Evolutionary conservation across 2,329 filamentous ascomycete genomes (phyloP), one percentile per base, ranked within the genome.

Genomic region (Aureobasidium sp.): DNA sequence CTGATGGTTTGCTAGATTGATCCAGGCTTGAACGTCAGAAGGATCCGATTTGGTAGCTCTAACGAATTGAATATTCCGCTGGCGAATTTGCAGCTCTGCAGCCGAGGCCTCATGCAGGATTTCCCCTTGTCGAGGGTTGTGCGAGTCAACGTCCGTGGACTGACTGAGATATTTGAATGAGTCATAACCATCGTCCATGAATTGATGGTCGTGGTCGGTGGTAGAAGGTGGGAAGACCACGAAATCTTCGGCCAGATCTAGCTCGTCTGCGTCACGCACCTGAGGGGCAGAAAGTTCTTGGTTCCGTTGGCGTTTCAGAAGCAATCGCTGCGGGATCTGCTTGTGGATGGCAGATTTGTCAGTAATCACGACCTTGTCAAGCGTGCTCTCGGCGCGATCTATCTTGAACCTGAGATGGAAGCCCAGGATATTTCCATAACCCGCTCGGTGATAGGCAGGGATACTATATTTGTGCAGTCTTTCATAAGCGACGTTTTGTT

Each of bases 1-100:
- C 74, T 97, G 93, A 64, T 96, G 86, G 8, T 85, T 77, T 50
- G 93, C 87, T n/a, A 97, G 79, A 41, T 83, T 80, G 16, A 95
- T 73, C 93, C 93, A 97, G 21, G 85, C 80, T 45, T 85, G 77
- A 25, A 89, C 78, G 68, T 95, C 83, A 6, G 79, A 72, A 1
- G 91, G 90, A 27, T 83, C 73, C 1, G 87, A 78, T 61, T 87
- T 85, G 37, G 91, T 85, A 34, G 73, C 79, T 13, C 81, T 83
- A 3, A 82, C 83, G 8, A 97, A 77, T 57, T 86, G 77, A 0
- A 87, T 78, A 15, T 84, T 85, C 62, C 75, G 81, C 69, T 80
- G 75, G 48, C 78, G 83, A 54, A 69, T 64, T 29, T 71, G 68
- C n/a, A 72, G 59, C 21, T 74, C 66, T 9, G 64, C 58, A 44